phyloP scores from a whole-genome alignment of 225 moss, liverwort and hornwort genomes.

The Polytrichum formosum region DNA sequence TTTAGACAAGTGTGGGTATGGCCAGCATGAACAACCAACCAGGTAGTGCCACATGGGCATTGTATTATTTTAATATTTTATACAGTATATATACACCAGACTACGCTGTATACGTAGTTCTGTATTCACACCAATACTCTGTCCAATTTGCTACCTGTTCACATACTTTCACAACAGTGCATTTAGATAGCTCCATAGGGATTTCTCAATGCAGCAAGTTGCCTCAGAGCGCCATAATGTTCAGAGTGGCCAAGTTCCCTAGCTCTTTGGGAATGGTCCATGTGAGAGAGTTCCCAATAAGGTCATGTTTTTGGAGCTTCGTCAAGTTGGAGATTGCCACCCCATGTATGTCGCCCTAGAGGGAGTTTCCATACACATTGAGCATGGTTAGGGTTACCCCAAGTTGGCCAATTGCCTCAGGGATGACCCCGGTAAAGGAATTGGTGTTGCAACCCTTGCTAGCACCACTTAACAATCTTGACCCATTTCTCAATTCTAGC shows the following conservation, averaged over 20 bases:
- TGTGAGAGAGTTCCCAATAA: slow-evolving; percentile 17
- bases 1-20: too few relatives aligned
- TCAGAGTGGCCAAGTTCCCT: slow-evolving; percentile 28
- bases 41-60: too few relatives aligned
- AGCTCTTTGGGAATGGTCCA: slow-evolving; percentile 34
- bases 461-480: too few relatives aligned
- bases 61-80: too few relatives aligned
- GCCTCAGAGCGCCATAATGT: slow-evolving; percentile 20
- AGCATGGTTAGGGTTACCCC: not conserved
- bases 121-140: too few relatives aligned
- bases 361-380: slow-evolving; percentile 1
- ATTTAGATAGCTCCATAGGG: slow-evolving; percentile 32
- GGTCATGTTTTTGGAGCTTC: slow-evolving; percentile 18
- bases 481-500: too few relatives aligned
- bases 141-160: too few relatives aligned
- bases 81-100: too few relatives aligned
- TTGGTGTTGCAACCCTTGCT: too few relatives aligned
- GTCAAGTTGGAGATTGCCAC: slow-evolving; percentile 20
- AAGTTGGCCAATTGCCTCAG: not conserved
- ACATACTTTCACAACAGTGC: too few relatives aligned
- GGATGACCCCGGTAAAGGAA: not conserved
- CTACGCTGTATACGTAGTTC: too few relatives aligned
- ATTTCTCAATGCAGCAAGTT: slow-evolving; percentile 19
- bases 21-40: too few relatives aligned
- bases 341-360: slow-evolving; percentile 29